Conservation (phyloP, 768 basidiomycete species). For the Leccinum ochraceum region DNA sequence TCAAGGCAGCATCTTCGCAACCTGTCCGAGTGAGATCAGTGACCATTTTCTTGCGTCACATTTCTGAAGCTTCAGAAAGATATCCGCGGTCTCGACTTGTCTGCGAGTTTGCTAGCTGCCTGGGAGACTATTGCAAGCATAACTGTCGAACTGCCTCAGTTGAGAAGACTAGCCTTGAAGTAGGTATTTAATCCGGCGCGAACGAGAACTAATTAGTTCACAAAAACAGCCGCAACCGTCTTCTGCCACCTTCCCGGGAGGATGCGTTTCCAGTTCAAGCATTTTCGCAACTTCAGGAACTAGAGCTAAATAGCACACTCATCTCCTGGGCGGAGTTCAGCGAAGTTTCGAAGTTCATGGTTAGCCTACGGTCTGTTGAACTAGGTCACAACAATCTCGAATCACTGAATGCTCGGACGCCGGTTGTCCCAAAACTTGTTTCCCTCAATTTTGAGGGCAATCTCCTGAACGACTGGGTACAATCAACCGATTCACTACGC, state of each 20-base stretch:
- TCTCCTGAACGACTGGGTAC: constrained; percentile 54
- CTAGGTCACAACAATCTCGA: constrained; percentile 68
- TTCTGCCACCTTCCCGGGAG: constrained; percentile 40
- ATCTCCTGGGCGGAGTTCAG: constrained; percentile 71
- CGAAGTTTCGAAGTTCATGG: constrained; percentile 51
- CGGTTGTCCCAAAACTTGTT: constrained; percentile 36
- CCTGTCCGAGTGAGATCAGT: constrained; percentile 64
- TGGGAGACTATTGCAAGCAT: constrained; percentile 76
- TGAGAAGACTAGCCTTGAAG: constrained; percentile 78
- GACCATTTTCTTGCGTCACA: constrained; percentile 8
- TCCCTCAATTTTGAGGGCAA: constrained; percentile 75
- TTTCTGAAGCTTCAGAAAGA: constrained; percentile 43
- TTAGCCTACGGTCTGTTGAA: constrained; percentile 56
- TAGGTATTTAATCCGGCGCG: constrained; percentile 42
- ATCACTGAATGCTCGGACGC: constrained; percentile 27
- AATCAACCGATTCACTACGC: constrained; percentile 45
- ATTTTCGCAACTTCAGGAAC: constrained; percentile 56
- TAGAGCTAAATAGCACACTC: constrained; percentile 75
- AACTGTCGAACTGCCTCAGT: constrained; percentile 53
- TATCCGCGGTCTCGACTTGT: constrained; percentile 80
- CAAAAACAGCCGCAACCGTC: constrained; percentile 62
- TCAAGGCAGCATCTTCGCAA: constrained; percentile 50
- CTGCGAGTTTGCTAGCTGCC: constrained; percentile 64
- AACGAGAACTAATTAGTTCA: constrained; percentile 18
- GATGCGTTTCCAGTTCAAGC: constrained; percentile 37